Conservation (phyloP, 176 grass and related monocot genomes). For the Musa acuminata region DNA sequence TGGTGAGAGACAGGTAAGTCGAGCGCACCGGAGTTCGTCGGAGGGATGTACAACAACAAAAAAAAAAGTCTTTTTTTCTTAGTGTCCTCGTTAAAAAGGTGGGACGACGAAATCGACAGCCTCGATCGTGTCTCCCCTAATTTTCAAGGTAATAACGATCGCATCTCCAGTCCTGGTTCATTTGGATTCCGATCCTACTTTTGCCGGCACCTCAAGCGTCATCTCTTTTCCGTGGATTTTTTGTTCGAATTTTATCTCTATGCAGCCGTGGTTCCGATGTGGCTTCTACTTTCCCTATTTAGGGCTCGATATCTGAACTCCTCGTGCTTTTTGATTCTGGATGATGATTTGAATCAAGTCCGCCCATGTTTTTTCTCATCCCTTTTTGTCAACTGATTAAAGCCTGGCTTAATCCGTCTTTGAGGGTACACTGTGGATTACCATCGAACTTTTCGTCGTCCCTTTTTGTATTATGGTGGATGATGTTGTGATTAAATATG, state of each 20-base stretch:
- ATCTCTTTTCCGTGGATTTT: neutral
- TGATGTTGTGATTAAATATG: too few species aligned
- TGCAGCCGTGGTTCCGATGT: neutral
- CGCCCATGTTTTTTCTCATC: too few species aligned
- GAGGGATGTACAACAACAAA: too few species aligned
- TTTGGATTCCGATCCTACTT: neutral
- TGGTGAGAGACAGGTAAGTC: too few species aligned
- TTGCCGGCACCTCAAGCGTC: neutral
- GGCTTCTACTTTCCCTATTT: neutral
- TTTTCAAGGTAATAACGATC: neutral
- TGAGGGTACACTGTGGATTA: too few species aligned
- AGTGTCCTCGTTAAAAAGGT: too few species aligned
- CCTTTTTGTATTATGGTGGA: too few species aligned
- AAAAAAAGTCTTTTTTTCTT: too few species aligned
- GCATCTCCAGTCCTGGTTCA: neutral
- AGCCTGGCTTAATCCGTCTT: too few species aligned
- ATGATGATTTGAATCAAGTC: neutral
- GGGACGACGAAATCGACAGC: neutral
- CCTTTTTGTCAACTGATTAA: too few species aligned
- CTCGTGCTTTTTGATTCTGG: neutral
- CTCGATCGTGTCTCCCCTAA: neutral
- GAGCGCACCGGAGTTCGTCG: too few species aligned
- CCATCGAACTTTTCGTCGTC: too few species aligned
- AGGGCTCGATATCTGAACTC: neutral
- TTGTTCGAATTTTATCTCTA: neutral